Percentiles rank a stretch among this genome's conserved stretches.
Evolutionary conservation across 495 filamentous ascomycete species (phyloP).

Genomic region (Hypoxylon trugodes): DNA sequence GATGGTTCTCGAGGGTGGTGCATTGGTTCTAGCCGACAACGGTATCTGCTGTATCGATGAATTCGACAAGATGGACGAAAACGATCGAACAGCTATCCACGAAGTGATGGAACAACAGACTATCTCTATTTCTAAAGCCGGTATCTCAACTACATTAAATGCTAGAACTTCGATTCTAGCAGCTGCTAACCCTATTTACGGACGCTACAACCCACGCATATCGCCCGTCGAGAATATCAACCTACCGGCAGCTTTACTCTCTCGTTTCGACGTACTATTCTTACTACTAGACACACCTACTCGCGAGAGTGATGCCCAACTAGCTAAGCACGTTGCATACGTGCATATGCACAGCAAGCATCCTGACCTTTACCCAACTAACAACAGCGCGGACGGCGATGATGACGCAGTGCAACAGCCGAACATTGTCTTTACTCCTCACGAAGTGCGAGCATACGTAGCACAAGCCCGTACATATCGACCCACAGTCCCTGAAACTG

Average conservation of each 20-base stretch:
- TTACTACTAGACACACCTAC: constrained; percentile 92
- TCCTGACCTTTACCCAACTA: constrained; percentile 74
- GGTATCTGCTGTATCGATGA: constrained; percentile 99
- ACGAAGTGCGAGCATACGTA: constrained; percentile 94
- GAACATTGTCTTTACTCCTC: constrained; percentile 78
- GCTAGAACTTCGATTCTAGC: constrained; percentile 97
- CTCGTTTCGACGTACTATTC: constrained; percentile 97
- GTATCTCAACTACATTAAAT: constrained; percentile 95
- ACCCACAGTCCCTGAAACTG: constrained; percentile 79
- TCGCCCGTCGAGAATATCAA: constrained; percentile 99
- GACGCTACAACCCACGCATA: constrained; percentile 95
- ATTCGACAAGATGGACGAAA: constrained; percentile 99
- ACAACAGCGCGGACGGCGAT: constrained; percentile 42
- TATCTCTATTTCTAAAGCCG: constrained; percentile 97
- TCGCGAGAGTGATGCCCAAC: constrained; percentile 86
- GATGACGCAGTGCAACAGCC: constrained; percentile 34
- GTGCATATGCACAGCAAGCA: constrained; percentile 98
- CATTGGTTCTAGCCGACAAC: constrained; percentile 94
- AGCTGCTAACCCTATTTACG: constrained; percentile 96
- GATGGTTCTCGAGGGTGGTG: constrained; percentile 97
- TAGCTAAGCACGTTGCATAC: constrained; percentile 94
- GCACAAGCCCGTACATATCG: constrained; percentile 90
- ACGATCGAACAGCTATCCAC: constrained; percentile 95
- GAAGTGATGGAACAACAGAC: constrained; percentile 99
- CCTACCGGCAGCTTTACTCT: constrained; percentile 91